A percentile compares a stretch with the other conserved stretches of the same genome.
Evolutionary conservation across 331 rosid genomes (phyloP).

Genomic region (Dryas integrifolia): DNA sequence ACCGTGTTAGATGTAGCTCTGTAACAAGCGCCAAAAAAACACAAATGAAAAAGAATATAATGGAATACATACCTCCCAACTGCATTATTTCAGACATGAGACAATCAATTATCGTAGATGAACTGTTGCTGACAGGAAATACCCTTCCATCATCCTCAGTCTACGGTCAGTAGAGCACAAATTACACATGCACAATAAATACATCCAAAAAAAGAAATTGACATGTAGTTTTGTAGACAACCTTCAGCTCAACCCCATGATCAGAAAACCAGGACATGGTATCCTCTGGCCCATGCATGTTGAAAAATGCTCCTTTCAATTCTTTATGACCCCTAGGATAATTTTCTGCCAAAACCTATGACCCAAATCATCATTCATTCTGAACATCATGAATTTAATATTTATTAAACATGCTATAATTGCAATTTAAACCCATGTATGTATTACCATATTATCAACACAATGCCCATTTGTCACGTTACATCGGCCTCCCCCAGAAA

Average conservation of each 20-base stretch:
- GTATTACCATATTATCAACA: slow-evolving; percentile 56
- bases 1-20: not conserved
- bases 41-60: not conserved
- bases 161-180: slow-evolving; percentile 39
- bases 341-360: slow-evolving; percentile 81
- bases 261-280: slow-evolving; percentile 94
- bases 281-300: slow-evolving; percentile 61
- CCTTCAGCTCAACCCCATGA: slow-evolving; percentile 92
- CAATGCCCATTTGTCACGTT: slow-evolving; percentile 91
- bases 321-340: slow-evolving; percentile 95
- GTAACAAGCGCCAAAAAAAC: not conserved
- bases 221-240: slow-evolving; percentile 26
- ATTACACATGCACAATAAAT: slow-evolving; percentile 25
- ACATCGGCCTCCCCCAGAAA: slow-evolving; percentile 96
- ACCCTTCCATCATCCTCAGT: slow-evolving; percentile 93
- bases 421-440: not conserved
- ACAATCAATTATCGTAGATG: slow-evolving; percentile 80
- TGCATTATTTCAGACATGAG: slow-evolving; percentile 64
- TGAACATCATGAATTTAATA: slow-evolving; percentile 3
- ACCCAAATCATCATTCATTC: slow-evolving; percentile 34
- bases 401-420: not conserved
- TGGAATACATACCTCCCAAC: slow-evolving; percentile 51
- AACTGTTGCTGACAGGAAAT: slow-evolving; percentile 87
- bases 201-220: slow-evolving; percentile 22
- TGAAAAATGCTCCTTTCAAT: slow-evolving; percentile 82